Evolutionary conservation across 768 basidiomycete species (phyloP), one percentile per base, ranked within the genome.

Genomic region (Hygrophoropsis aurantiaca): DNA sequence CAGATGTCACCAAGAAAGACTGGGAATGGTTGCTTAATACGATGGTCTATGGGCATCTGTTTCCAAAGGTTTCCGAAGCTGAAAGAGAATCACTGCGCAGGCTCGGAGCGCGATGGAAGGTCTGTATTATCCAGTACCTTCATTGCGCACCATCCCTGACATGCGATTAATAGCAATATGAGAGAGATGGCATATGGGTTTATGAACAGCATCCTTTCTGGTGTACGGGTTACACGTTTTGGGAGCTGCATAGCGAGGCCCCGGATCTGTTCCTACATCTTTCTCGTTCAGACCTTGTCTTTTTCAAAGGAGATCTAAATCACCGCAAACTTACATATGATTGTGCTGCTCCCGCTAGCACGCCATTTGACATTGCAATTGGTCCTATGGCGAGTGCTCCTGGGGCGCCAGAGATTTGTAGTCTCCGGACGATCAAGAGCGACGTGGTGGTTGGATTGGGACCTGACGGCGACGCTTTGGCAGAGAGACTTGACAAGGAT

Each of bases 161-260:
- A 33, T 42, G 21, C 6, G 2, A 24, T 34, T 40, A 25, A 7
- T 59, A 90, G 87, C 79, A 92, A 82, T 97, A 97, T 62, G 91
- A 91, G 68, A 86, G 79, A 61, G 86, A 95, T 61, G 90, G 91
- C 30, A 90, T 81, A 71, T 95, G 91, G 90, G 81, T 91, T 25
- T 95, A 94, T 64, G 93, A 97, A 66, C 87, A 92, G 58, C 91
- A 94, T 57, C 87, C 90, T 9, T 93, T 90, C 76, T 93, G 90
- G 90, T 93, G 90, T 65, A 90, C 91, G n/a, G 94, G 93, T 5
- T 94, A 90, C 72, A 94, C 92, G 33, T 95, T 83, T 74, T 93
- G 90, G 90, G 87, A 91, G 44, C 65, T 91, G 38, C 86, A 84
- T 53, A 74, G 75, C 50, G 90, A 93, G 65, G 89, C 89, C 0